phyloP scores from a whole-genome alignment of 176 grass and related monocot genomes.

The Pontederia paniculata region DNA sequence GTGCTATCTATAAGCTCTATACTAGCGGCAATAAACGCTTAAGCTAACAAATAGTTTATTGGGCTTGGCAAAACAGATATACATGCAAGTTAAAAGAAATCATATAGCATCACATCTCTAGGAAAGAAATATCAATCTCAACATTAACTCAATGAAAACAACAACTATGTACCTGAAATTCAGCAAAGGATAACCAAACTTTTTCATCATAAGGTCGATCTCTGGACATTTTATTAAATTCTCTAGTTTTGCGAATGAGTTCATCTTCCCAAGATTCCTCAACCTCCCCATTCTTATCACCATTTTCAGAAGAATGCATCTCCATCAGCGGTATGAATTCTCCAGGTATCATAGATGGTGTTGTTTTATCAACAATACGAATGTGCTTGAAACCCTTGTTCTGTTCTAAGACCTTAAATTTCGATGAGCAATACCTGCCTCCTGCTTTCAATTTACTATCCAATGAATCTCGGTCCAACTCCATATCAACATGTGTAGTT shows the following conservation, averaged over 20 bases:
- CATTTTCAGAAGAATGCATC: conserved; percentile 30
- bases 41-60: no score
- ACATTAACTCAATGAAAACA: neutral
- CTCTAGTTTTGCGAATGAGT: conserved; percentile 65
- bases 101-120: neutral
- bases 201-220: conserved; percentile 79
- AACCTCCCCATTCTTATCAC: conserved; percentile 25
- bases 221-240: conserved; percentile 86
- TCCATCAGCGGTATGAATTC: conserved; percentile 58
- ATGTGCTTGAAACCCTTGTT: conserved; percentile 71
- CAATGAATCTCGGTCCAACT: conserved; percentile 67
- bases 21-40: no score
- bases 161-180: conserved; percentile 71
- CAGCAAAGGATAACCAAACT: conserved; percentile 73
- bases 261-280: conserved; percentile 99
- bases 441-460: conserved; percentile 56
- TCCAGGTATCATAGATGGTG: conserved; percentile 31
- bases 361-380: conserved; percentile 46
- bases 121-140: conserved; percentile 16
- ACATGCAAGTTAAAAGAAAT: no score
- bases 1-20: no score
- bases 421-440: conserved; percentile 65
- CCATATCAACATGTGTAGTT: conserved; percentile 35
- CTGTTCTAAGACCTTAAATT: conserved; percentile 51
- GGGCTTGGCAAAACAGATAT: no score